Conservation (phyloP, 1,284 basidiomycete species). For the Naganishia sp. region DNA sequence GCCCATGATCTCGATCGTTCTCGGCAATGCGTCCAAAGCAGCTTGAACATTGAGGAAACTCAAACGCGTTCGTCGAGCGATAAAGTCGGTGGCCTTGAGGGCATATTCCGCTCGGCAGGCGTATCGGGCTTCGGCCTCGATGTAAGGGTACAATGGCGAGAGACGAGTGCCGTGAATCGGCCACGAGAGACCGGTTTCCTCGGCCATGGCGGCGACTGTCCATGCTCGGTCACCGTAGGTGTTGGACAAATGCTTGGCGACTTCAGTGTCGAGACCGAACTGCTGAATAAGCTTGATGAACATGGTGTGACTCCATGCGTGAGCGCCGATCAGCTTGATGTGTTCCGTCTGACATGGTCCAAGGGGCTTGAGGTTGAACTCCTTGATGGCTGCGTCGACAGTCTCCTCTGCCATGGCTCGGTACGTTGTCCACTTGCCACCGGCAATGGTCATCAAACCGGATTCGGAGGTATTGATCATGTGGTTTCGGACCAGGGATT, state of each 20-base stretch:
- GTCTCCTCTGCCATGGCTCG: constrained; percentile 95
- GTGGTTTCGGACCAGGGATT: constrained; percentile 90
- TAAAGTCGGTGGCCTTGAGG: constrained; percentile 83
- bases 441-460: constrained; percentile 90
- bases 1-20: constrained; percentile 88
- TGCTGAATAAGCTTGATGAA: constrained; percentile 94
- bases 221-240: constrained; percentile 92
- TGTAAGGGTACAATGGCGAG: constrained; percentile 76
- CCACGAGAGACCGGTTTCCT: constrained; percentile 72
- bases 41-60: constrained; percentile 91
- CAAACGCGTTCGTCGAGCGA: constrained; percentile 85
- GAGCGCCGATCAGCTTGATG: constrained; percentile 84
- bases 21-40: constrained; percentile 79
- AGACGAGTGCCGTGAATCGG: constrained; percentile 83
- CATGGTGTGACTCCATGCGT: constrained; percentile 94
- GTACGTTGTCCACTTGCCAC: constrained; percentile 99
- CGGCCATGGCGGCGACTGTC: constrained; percentile 82
- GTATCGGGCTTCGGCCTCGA: constrained; percentile 92
- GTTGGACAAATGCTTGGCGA: constrained; percentile 89
- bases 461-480: constrained; percentile 82
- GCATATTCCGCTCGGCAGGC: constrained; percentile 90
- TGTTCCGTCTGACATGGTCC: constrained; percentile 76
- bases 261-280: constrained; percentile 85
- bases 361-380: constrained; percentile 65
- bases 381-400: constrained; percentile 81